Percentiles rank a stretch among this genome's conserved stretches.
Conservation (phyloP, 352 stramenopile genomes). For the Pythium plurisporium region DNA sequence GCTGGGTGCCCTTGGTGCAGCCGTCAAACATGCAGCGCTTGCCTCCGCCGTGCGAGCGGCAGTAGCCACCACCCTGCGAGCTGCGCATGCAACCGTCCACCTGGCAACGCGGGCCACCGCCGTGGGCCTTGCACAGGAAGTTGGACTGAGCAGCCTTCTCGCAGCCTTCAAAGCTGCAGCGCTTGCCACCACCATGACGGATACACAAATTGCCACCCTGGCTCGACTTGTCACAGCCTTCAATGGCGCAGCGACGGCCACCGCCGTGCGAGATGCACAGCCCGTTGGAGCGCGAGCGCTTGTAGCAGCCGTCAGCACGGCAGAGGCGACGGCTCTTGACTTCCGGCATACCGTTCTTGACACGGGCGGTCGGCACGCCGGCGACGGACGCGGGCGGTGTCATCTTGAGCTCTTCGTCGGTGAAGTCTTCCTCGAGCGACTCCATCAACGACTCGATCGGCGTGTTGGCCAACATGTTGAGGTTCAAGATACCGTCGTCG, state of each 20-base stretch:
- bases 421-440: conserved; percentile 63
- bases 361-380: neutral
- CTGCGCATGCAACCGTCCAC: conserved; percentile 57
- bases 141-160: conserved; percentile 81
- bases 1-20: conserved; percentile 86
- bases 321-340: conserved; percentile 69
- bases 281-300: conserved; percentile 82
- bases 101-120: conserved; percentile 77
- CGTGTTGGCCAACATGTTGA: conserved; percentile 63
- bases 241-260: conserved; percentile 67
- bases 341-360: conserved; percentile 25
- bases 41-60: conserved; percentile 80
- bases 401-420: conserved; percentile 70
- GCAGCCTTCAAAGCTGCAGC: conserved; percentile 72
- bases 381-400: conserved; percentile 24
- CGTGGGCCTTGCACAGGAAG: conserved; percentile 85
- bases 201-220: conserved; percentile 84
- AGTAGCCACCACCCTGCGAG: conserved; percentile 77
- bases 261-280: conserved; percentile 85
- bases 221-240: conserved; percentile 77
- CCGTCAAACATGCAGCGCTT: conserved; percentile 83
- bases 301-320: conserved; percentile 73
- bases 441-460: conserved; percentile 72
- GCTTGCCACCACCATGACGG: conserved; percentile 80
- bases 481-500: conserved; percentile 71